phyloP scores from a whole-genome alignment of 768 basidiomycete species.

The Infundibulicybe gibba region DNA sequence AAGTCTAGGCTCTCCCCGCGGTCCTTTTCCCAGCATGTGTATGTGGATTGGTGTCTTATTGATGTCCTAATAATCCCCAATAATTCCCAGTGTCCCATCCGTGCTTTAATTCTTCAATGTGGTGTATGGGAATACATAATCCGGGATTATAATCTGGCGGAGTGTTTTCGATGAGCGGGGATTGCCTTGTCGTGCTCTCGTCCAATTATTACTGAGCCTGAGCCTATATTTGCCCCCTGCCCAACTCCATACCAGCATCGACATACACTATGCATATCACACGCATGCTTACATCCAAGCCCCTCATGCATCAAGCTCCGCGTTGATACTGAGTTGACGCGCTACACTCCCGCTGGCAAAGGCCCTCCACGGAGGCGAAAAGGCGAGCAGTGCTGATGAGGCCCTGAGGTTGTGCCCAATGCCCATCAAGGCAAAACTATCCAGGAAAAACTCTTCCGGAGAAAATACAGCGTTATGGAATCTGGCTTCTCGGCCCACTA shows the following conservation, averaged over 20 bases:
- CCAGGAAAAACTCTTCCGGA: no score
- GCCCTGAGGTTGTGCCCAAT: slow-evolving; percentile 54
- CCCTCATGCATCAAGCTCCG: slow-evolving; percentile 81
- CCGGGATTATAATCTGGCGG: no score
- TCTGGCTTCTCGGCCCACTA: no score
- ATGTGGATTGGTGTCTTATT: no score
- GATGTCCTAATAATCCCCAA: no score
- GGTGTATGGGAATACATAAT: no score
- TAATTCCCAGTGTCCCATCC: no score
- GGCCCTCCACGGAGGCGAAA: slow-evolving; percentile 86
- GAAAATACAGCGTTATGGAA: no score
- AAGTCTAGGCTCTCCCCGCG: no score
- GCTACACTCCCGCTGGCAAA: slow-evolving; percentile 93
- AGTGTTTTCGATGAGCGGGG: no score
- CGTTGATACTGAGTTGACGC: slow-evolving; percentile 95
- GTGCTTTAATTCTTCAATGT: no score
- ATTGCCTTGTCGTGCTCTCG: background rate
- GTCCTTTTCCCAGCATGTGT: no score
- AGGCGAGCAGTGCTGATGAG: slow-evolving; percentile 52
- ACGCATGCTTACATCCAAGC: slow-evolving; percentile 93
- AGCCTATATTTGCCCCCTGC: slow-evolving; percentile 74
- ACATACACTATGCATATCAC: slow-evolving; percentile 78
- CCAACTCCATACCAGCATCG: slow-evolving; percentile 49
- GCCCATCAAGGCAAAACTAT: slow-evolving; percentile 92
- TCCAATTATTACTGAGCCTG: slow-evolving; percentile 34